These are phyloP conservation scores for Pterocarpus macrocarpus DNA, from an alignment of 306 rosid genomes.

Conservation along the genomic window DNA sequence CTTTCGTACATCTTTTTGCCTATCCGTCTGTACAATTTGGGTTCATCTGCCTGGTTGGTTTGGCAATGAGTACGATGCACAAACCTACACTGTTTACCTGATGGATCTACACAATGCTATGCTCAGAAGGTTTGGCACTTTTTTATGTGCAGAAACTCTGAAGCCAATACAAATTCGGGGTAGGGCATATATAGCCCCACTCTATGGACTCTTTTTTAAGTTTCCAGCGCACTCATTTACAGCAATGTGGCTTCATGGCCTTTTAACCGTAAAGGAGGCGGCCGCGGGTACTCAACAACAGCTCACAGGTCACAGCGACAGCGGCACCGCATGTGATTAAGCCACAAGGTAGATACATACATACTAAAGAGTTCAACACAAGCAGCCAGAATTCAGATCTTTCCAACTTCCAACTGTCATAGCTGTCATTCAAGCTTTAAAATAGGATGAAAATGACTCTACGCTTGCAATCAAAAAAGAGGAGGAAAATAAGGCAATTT, in stretches of 20 bases:
- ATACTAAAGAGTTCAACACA: constrained; percentile 14
- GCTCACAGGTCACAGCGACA: constrained; percentile 36
- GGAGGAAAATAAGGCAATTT: neutral
- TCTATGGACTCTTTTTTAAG: constrained; percentile 37
- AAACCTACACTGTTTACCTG: constrained; percentile 23
- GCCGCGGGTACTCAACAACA: constrained; percentile 43
- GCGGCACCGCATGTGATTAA: constrained; percentile 39
- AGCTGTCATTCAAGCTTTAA: constrained; percentile 38
- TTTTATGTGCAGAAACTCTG: constrained; percentile 19
- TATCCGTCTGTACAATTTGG: neutral
- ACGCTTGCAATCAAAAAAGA: neutral
- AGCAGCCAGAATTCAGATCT: constrained; percentile 25
- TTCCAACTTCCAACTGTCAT: constrained; percentile 46
- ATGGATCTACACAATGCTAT: constrained; percentile 24
- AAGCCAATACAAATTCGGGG: constrained; percentile 25
- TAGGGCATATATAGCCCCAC: constrained; percentile 42
- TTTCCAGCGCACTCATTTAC: constrained; percentile 38
- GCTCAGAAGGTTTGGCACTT: constrained; percentile 41
- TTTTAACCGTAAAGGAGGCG: constrained; percentile 49
- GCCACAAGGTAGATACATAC: constrained; percentile 11
- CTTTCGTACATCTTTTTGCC: constrained; percentile 14
- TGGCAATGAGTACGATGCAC: constrained; percentile 38
- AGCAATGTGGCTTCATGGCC: constrained; percentile 32
- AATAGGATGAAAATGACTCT: constrained; percentile 22
- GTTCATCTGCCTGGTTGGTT: constrained; percentile 40